Base-by-base conservation (phyloP, 768 basidiomycete species). In the Gloeopeniophorella convolvens region DNA sequence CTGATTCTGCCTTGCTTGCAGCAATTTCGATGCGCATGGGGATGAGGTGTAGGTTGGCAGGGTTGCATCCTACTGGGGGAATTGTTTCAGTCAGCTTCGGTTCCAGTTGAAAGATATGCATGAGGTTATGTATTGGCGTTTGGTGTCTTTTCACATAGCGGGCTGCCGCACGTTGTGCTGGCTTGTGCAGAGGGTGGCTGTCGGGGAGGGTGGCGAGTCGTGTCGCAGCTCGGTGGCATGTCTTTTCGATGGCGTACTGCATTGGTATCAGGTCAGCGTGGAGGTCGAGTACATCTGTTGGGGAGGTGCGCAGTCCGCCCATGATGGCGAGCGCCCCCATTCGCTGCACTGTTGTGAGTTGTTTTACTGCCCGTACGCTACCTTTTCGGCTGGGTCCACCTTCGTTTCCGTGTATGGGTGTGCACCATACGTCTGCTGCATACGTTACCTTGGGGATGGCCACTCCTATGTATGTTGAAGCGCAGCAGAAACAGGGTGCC, bases 71-170 rank as follows among this genome's bases (percentile, higher is more conserved):
- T 3, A n/a, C 20, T 0, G 46, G 4, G 0, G 31, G 5, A 20
- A 63, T 57, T 0, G 32, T 55, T 30, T 63, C 60, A 3, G 51
- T 20, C 0, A 6, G 3, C 2, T 1, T 5, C 0, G 47, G 43
- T 0, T 36, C 2, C 1, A 58, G 31, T 1, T 20, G 1, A 23
- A 27, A 60, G 2, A 33, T 15, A 5, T 43, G 45, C 9, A 60
- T 30, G 0, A 63, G 50, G 0, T 48, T 13, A 11, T 63, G 62
- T 2, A 63, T 1, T 0, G 59, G 44, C 4, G 57, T 42, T 0
- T 23, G 28, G 20, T 56, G 57, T 0, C 1, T 1, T 0, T 23
- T 10, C 12, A 57, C 41, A 6, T 26, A 34, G 3, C 36, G 20
- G 3, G 9, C 0, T 0, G 46, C 15, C 2, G 43, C 45, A 0